phyloP scores from a whole-genome alignment of 495 filamentous ascomycete genomes.

The Penicillium coprophilum region DNA sequence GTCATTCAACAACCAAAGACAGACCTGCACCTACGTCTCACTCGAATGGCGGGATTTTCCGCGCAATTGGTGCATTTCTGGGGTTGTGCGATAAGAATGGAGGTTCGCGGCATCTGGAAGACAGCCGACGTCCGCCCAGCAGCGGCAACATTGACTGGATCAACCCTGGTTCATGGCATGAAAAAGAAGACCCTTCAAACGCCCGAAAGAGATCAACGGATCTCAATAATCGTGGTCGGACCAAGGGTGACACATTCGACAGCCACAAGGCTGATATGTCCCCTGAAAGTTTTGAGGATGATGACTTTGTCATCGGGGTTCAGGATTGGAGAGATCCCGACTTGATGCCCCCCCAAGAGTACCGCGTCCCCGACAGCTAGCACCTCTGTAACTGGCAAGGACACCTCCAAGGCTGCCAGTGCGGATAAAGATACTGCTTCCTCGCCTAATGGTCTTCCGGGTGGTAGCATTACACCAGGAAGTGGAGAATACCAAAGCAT shows the following conservation, averaged over 20 bases:
- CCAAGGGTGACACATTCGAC: conserved; percentile 17
- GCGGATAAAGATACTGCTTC: conserved; percentile 33
- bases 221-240: conserved; percentile 10
- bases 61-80: conserved; percentile 53
- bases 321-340: conserved; percentile 93
- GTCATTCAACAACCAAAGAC: conserved; percentile 24
- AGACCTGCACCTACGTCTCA: conserved; percentile 17
- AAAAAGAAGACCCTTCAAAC: conserved; percentile 43
- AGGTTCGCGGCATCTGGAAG: conserved; percentile 34
- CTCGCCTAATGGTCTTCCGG: conserved; percentile 50
- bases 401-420: conserved; percentile 23
- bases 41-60: conserved; percentile 53
- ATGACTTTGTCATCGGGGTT: conserved; percentile 86
- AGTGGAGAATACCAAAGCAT: conserved; percentile 68
- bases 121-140: conserved; percentile 71
- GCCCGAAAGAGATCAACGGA: conserved; percentile 15
- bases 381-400: conserved; percentile 25
- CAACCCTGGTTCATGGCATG: conserved; percentile 64
- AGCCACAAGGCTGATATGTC: conserved; percentile 24
- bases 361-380: conserved; percentile 31
- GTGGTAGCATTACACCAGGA: conserved; percentile 72
- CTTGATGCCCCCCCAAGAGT: conserved; percentile 50
- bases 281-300: conserved; percentile 40
- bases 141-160: conserved; percentile 84
- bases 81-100: conserved; percentile 44